These are phyloP conservation scores for Adansonia digitata DNA, from an alignment of 345 rosid species.

Conservation along the genomic window DNA sequence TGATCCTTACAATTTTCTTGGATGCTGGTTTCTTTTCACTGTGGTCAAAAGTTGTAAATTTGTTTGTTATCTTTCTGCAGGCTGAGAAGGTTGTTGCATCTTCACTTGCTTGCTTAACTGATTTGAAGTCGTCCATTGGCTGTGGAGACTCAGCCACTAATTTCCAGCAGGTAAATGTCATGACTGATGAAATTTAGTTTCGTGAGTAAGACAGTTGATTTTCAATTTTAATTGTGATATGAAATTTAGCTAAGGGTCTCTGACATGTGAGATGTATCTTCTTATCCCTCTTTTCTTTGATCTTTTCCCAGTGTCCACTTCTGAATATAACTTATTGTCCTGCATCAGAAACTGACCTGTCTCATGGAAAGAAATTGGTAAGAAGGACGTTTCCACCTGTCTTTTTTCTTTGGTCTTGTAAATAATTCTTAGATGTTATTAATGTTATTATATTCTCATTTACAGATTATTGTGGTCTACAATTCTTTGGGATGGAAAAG, in stretches of 20 bases:
- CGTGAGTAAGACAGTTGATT: not conserved
- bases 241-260: slow-evolving; percentile 13
- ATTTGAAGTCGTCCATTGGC: slow-evolving; percentile 30
- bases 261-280: slow-evolving; percentile 10
- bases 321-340: slow-evolving; percentile 93
- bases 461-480: slow-evolving; percentile 72
- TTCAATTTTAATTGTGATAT: slow-evolving; percentile 1
- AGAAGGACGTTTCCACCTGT: slow-evolving; percentile 17
- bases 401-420: slow-evolving; percentile 12
- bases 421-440: slow-evolving; percentile 7
- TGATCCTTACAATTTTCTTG: slow-evolving; percentile 9
- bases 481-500: slow-evolving; percentile 97
- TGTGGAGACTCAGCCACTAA: slow-evolving; percentile 32
- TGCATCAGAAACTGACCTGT: slow-evolving; percentile 59
- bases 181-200: slow-evolving; percentile 7
- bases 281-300: not conserved
- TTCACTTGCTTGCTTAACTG: slow-evolving; percentile 68
- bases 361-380: slow-evolving; percentile 73
- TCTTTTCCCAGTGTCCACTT: slow-evolving; percentile 71
- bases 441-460: slow-evolving; percentile 14
- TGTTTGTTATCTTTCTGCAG: slow-evolving; percentile 34
- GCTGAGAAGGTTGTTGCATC: slow-evolving; percentile 78
- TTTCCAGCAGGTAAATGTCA: slow-evolving; percentile 66
- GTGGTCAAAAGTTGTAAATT: not conserved
- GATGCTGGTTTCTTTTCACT: slow-evolving; percentile 1